These are phyloP conservation scores for Dimocarpus longan DNA, from an alignment of 345 rosid species.

Conservation along the genomic window DNA sequence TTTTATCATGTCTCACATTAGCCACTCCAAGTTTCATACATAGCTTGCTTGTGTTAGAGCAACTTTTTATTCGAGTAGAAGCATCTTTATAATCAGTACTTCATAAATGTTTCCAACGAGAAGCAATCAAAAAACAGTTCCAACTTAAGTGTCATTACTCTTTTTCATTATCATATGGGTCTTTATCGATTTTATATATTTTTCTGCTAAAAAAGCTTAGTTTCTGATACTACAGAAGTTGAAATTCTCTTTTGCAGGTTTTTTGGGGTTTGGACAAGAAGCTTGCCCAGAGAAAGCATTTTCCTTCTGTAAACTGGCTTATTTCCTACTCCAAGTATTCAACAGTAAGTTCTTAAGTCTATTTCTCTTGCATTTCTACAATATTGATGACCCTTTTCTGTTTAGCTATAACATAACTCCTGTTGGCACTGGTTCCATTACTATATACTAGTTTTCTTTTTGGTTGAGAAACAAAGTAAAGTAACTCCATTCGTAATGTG, in stretches of 20 bases:
- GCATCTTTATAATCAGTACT: not conserved
- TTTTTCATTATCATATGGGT: not conserved
- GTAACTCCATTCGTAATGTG: not conserved
- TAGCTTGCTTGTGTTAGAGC: not conserved
- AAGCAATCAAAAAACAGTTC: not conserved
- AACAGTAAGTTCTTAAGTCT: slow-evolving; percentile 51
- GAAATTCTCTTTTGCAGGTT: slow-evolving; percentile 56
- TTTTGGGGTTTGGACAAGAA: slow-evolving; percentile 99
- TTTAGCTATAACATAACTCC: not conserved
- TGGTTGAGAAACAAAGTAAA: not conserved
- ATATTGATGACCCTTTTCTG: not conserved
- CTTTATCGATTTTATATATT: not conserved
- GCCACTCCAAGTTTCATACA: not conserved
- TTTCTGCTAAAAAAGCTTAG: not conserved
- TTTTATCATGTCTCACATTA: not conserved
- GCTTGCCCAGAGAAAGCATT: slow-evolving; percentile 99
- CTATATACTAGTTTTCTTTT: not conserved
- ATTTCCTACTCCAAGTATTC: slow-evolving; percentile 99
- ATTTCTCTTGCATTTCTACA: not conserved
- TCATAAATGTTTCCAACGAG: not conserved
- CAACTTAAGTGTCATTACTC: not conserved
- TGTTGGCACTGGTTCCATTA: not conserved
- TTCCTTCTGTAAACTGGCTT: slow-evolving; percentile 99
- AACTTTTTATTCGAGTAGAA: not conserved
- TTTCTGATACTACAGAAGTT: slow-evolving; percentile 3